Conservation (phyloP, 176 grass and related monocot species). For the Poa pratensis region DNA sequence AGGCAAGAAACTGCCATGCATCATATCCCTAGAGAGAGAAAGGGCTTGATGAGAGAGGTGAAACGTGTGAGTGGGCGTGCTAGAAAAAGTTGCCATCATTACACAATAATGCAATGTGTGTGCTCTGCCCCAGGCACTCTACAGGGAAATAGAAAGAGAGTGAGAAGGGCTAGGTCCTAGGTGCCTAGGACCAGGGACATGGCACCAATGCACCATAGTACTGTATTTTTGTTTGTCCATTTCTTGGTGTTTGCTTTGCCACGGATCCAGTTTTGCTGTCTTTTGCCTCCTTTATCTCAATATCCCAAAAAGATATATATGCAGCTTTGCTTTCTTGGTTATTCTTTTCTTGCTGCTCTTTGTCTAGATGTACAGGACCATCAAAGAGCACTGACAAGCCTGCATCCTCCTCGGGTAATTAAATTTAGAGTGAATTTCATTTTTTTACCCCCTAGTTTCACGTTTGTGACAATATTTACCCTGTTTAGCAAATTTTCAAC, state of each 20-base stretch:
- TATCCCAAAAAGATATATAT: too few species aligned
- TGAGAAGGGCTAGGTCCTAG: constrained; percentile 31
- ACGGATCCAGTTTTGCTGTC: too few species aligned
- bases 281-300: too few species aligned
- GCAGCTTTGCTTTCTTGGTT: too few species aligned
- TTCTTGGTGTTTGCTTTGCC: too few species aligned
- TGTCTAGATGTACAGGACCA: constrained; percentile 80
- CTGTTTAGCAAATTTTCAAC: too few species aligned
- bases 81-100: constrained; percentile 74
- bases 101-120: constrained; percentile 64
- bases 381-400: constrained; percentile 98
- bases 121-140: constrained; percentile 54
- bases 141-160: background rate
- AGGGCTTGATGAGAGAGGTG: background rate
- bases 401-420: constrained; percentile 75
- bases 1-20: constrained; percentile 57
- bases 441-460: too few species aligned
- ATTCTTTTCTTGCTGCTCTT: too few species aligned
- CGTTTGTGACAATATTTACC: too few species aligned
- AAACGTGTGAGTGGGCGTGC: constrained; percentile 43
- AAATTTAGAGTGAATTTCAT: background rate
- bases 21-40: constrained; percentile 42
- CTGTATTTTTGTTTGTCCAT: too few species aligned
- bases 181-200: too few species aligned
- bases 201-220: too few species aligned